Percentiles rank a stretch among this genome's conserved stretches.
These are phyloP conservation scores for Claviceps maximensis DNA, from an alignment of 2,329 filamentous ascomycete species.

Conservation along the genomic window DNA sequence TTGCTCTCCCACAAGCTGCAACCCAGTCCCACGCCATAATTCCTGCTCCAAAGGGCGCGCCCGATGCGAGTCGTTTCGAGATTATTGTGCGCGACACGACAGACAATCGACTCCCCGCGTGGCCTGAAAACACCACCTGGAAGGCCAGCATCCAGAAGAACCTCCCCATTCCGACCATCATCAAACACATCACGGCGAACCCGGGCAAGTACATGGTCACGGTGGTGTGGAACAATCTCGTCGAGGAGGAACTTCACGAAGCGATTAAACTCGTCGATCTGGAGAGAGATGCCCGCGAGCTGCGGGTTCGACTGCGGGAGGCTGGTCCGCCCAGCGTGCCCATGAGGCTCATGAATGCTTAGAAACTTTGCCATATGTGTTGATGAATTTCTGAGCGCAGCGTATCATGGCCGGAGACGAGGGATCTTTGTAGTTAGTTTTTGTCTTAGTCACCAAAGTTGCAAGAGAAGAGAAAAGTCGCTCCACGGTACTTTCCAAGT, in stretches of 20 bases:
- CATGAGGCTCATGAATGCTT: not conserved
- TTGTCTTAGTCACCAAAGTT: too few relatives aligned
- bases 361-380: not conserved
- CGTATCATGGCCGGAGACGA: too few relatives aligned
- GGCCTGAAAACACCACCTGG: not conserved
- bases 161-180: not conserved
- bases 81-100: not conserved
- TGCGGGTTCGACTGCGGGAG: not conserved
- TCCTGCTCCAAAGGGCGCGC: not conserved
- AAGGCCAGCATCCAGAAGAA: not conserved
- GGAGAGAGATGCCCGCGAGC: not conserved
- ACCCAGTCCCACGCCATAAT: not conserved
- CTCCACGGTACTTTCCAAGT: too few relatives aligned
- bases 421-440: too few relatives aligned
- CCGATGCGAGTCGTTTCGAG: not conserved
- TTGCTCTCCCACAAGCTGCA: not conserved
- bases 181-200: conserved; percentile 1
- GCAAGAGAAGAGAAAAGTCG: too few relatives aligned
- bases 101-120: conserved; percentile 1
- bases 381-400: too few relatives aligned
- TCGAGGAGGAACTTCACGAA: not conserved
- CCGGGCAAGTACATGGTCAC: conserved; percentile 1
- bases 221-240: not conserved
- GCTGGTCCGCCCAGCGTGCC: not conserved
- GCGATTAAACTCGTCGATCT: not conserved